Percentiles rank a stretch among this genome's conserved stretches.
Conservation (phyloP, 1,284 basidiomycete genomes). For the Hymenochaete sp. region DNA sequence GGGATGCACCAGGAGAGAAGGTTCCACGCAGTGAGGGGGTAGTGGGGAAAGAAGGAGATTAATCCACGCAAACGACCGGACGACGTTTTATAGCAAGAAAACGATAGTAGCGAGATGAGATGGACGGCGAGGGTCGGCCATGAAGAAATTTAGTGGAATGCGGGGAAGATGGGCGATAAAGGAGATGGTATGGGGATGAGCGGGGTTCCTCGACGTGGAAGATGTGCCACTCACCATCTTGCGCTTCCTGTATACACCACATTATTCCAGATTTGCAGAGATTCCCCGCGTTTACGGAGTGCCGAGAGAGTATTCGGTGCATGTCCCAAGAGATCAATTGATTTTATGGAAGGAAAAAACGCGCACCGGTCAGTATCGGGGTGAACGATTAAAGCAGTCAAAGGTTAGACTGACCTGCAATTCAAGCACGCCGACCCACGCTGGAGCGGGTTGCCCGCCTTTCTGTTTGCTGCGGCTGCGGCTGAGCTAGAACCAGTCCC, state of each 20-base stretch:
- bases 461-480: too few species aligned
- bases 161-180: neutral
- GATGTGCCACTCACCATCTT: constrained; percentile 40
- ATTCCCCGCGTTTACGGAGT: too few species aligned
- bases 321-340: constrained; percentile 1
- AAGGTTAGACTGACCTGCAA: neutral
- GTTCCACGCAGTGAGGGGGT: too few species aligned
- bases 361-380: too few species aligned
- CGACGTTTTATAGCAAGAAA: neutral
- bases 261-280: constrained; percentile 7
- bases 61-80: neutral
- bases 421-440: constrained; percentile 47
- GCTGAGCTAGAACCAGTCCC: too few species aligned
- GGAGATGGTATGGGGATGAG: neutral
- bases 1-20: neutral
- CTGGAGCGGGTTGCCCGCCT: constrained; percentile 33
- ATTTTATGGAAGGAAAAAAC: too few species aligned
- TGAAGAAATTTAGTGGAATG: neutral
- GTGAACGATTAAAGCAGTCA: neutral
- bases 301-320: too few species aligned
- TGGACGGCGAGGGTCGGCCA: too few species aligned
- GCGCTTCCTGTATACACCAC: constrained; percentile 42
- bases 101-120: too few species aligned
- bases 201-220: neutral
- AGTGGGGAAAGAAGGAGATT: too few species aligned